Conservation (phyloP, 1,284 basidiomycete genomes). For the Austroboletus niveus region DNA sequence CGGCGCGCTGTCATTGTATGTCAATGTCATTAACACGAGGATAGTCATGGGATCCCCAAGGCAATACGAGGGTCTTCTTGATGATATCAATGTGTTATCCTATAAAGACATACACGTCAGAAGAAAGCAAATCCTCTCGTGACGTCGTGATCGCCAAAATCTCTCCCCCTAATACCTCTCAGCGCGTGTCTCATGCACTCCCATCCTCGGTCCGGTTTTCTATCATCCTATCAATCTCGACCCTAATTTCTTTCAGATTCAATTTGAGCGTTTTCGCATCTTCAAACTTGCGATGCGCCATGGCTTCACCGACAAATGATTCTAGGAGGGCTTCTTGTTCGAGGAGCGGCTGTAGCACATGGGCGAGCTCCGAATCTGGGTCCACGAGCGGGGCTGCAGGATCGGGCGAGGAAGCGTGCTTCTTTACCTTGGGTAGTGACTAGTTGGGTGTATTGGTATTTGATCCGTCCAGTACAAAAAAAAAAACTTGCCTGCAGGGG, state of each 20-base stretch:
- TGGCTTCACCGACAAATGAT: slow-evolving; percentile 79
- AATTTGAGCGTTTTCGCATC: slow-evolving; percentile 76
- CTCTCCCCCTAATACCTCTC: neutral
- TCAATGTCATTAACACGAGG: no score
- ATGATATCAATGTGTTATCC: slow-evolving; percentile 11
- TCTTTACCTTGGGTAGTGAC: slow-evolving; percentile 62
- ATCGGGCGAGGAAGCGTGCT: slow-evolving; percentile 27
- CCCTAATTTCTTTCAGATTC: slow-evolving; percentile 76
- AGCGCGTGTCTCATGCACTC: neutral
- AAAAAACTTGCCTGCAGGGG: slow-evolving; percentile 60
- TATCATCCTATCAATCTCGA: slow-evolving; percentile 73
- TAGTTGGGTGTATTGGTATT: slow-evolving; percentile 26
- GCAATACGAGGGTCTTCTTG: slow-evolving; percentile 1
- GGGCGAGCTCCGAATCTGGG: slow-evolving; percentile 67
- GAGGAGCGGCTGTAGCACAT: slow-evolving; percentile 76
- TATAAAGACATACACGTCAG: neutral
- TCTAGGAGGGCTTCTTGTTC: slow-evolving; percentile 90
- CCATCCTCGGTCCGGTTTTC: slow-evolving; percentile 35
- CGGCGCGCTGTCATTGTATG: no score
- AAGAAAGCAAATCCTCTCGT: neutral
- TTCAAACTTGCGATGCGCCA: slow-evolving; percentile 84
- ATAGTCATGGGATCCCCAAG: neutral
- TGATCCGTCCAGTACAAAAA: no score
- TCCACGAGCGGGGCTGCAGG: slow-evolving; percentile 43
- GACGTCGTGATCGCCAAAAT: neutral